phyloP scores from a whole-genome alignment of 2,329 filamentous ascomycete genomes.

The Drechslerella coelobrocha region DNA sequence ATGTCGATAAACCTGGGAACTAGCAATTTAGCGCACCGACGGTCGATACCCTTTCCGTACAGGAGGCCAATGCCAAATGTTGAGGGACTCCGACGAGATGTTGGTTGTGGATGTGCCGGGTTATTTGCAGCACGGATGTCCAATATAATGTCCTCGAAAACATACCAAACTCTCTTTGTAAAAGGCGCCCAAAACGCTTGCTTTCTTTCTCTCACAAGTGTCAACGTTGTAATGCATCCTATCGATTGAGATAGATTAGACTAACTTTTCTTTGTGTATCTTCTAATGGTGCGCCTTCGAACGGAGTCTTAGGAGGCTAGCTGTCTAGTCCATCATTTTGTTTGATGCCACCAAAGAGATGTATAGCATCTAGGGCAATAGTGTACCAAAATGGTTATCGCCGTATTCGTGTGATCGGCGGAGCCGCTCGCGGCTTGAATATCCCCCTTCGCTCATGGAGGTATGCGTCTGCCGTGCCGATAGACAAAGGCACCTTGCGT shows the following conservation, averaged over 20 bases:
- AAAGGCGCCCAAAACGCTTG: no score
- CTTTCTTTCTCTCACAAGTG: not conserved
- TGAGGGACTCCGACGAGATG: slow-evolving; percentile 3
- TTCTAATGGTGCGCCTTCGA: not conserved
- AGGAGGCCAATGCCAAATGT: slow-evolving; percentile 14
- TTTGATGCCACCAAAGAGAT: not conserved
- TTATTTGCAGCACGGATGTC: slow-evolving; percentile 26
- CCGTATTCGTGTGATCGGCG: slow-evolving; percentile 44
- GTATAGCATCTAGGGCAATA: not conserved
- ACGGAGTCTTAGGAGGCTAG: not conserved
- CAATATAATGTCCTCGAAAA: not conserved
- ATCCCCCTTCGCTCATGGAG: slow-evolving; percentile 31
- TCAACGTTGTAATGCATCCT: not conserved
- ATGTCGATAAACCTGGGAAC: slow-evolving; percentile 9
- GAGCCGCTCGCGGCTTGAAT: slow-evolving; percentile 17
- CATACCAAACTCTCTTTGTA: no score
- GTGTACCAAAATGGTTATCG: not conserved
- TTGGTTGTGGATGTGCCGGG: slow-evolving; percentile 29
- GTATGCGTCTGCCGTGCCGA: slow-evolving; percentile 27
- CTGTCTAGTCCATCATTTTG: not conserved
- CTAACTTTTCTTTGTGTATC: not conserved
- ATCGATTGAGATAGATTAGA: slow-evolving; percentile 4
- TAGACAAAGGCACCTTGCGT: not conserved
- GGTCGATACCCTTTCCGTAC: slow-evolving; percentile 42
- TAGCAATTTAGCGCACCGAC: slow-evolving; percentile 13